Evolutionary conservation across 345 rosid species (phyloP), one percentile per base, ranked within the genome.

Genomic region (Adansonia digitata): DNA sequence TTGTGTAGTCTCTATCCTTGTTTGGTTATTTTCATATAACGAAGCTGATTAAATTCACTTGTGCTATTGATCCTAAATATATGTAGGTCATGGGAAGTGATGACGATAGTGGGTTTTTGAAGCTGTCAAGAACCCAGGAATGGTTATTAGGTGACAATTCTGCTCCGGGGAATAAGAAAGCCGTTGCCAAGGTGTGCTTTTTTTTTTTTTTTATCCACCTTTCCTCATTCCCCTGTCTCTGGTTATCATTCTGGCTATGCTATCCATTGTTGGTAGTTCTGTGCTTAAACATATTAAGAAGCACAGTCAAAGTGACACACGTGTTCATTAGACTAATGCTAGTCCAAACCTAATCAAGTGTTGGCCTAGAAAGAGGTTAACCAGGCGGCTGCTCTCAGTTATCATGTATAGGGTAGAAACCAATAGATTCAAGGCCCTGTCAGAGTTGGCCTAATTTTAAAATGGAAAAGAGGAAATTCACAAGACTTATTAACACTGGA

Each of bases 141-240:
- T 94, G 98, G 98, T 63, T 92, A 65, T 81, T 46, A 65, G 92
- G 98, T 70, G 93, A 81, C 42, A 62, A 83, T 40, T 74, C 88
- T 14, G 94, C 97, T 27, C 99, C 98, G n/a, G 71, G 82, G 63
- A 92, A 92, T 84, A 91, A 75, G 84, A 91, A 90, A 89, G 83
- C 75, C 60, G 53, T 65, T 46, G 90, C 90, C 62, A 91, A 91
- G 95, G 97, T 90, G 22, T 64, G 72, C 72, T 15, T 67, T 64
- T 67, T 14, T 20, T 15, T 67, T 64, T 67, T 14, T 20, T 5
- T 45, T 24, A 5, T 78, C 39, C 3, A 4, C 53, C 39, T 9
- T 2, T 6, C 13, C 6, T 6, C 2, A 13, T 13, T 8, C 40
- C 40, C 11, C 35, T 26, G 39, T 35, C 11, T 24, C 40, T 75